Percentiles rank a stretch among this genome's conserved stretches.
phyloP scores from a whole-genome alignment of 2,329 filamentous ascomycete species.

The Fusarium sp. region DNA sequence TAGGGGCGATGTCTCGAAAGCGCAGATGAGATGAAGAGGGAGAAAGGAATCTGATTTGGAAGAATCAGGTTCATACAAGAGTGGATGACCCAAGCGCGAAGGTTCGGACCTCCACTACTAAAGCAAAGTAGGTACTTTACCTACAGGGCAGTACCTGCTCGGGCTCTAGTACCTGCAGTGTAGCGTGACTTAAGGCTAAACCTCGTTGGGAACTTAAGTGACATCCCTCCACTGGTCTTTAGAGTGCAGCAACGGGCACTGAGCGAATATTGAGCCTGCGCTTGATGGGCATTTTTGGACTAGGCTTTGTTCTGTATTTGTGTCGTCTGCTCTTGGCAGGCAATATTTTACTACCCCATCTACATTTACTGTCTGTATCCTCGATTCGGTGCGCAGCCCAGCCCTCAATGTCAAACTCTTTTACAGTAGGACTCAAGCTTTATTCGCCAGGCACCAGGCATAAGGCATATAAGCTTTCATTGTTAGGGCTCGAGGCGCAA shows the following conservation, averaged over 20 bases:
- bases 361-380: neutral
- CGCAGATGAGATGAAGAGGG: constrained; percentile 29
- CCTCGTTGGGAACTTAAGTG: constrained; percentile 23
- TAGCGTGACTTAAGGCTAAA: constrained; percentile 37
- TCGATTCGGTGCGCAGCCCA: neutral
- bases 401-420: neutral
- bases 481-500: neutral
- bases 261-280: constrained; percentile 17
- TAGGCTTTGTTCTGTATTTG: constrained; percentile 4
- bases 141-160: constrained; percentile 1
- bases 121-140: neutral
- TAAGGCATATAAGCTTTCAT: neutral
- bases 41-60: constrained; percentile 36
- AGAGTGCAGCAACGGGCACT: neutral
- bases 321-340: constrained; percentile 8
- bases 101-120: neutral
- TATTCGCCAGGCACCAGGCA: neutral
- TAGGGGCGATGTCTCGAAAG: constrained; percentile 29
- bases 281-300: neutral
- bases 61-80: constrained; percentile 22
- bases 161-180: constrained; percentile 31
- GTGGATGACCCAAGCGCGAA: constrained; percentile 35
- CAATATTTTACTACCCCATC: neutral
- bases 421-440: neutral
- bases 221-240: constrained; percentile 26